Base-by-base conservation (phyloP, 768 basidiomycete genomes). In the Cyathus striatus region DNA sequence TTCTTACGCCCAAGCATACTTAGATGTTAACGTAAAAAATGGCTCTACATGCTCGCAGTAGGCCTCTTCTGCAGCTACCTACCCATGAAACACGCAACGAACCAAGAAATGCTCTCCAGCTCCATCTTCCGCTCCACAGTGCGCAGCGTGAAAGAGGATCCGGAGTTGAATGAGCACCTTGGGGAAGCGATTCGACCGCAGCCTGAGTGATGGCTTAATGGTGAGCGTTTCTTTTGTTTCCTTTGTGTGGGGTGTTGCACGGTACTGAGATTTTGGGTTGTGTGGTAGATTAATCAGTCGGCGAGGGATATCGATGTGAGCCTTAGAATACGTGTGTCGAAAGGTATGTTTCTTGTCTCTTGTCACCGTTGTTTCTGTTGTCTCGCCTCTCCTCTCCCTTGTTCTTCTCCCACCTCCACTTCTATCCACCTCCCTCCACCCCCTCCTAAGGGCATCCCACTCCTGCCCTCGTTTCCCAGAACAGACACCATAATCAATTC, bases 241-340 rank as follows among this genome's bases (percentile, higher is more conserved):
- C 22, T 12, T 18, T 23, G 13, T 23, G 24, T 18, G 22, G 13
- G 10, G 13, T 23, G 24, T n/a, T n/a, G n/a, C n/a, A n/a, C n/a
- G n/a, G 18, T 20, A n/a, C 35, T n/a, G 13, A 37, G 3, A 10
- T 37, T 14, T 10, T 20, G 7, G 24, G 12, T 22, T 16, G 22
- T n/a, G n/a, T n/a, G 38, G 6, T 42, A 89, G 87, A 79, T 88
- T 33, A 82, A 80, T 43, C 77, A 86, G 49, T 63, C 86, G 33
- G 81, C 83, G 56, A 88, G 87, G 5, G 83, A 83, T 46, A 79
- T 89, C 16, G 87, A 90, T 52, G 67, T 90, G 40, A 83, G 82
- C 54, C 86, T 87, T 60, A 74, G 85, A 44, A 63, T 90, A 25
- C 83, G 78, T 52, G 87, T 87, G 2, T 79, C 84, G 33, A 78